A percentile compares a stretch with the other conserved stretches of the same genome.
phyloP scores from a whole-genome alignment of 768 basidiomycete species.

The Serendipita indica region DNA sequence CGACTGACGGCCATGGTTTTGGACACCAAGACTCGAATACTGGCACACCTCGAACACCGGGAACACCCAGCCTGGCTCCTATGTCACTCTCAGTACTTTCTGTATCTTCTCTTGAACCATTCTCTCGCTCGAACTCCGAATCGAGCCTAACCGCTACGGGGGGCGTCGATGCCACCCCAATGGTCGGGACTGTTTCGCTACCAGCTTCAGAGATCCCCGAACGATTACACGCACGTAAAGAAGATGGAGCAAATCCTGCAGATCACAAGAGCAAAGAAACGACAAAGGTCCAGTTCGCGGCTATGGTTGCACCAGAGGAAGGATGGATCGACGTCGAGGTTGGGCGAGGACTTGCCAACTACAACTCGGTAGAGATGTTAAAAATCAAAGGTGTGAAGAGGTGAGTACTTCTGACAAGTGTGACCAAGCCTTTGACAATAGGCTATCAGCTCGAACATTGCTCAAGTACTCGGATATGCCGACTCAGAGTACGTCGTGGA shows the following conservation, averaged over 20 bases:
- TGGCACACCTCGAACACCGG: slow-evolving; percentile 5
- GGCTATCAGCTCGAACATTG: slow-evolving; percentile 55
- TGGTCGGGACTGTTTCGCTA: not conserved
- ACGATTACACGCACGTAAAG: not conserved
- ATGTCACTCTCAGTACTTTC: not conserved
- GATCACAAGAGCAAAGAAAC: not conserved
- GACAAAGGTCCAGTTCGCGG: not conserved
- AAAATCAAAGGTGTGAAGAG: slow-evolving; percentile 84
- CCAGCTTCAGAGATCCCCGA: not conserved
- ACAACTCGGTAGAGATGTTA: slow-evolving; percentile 84
- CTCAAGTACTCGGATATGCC: slow-evolving; percentile 74
- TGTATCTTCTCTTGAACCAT: slow-evolving; percentile 5
- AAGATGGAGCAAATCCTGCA: not conserved
- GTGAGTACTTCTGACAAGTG: slow-evolving; percentile 31
- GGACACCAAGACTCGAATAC: slow-evolving; percentile 4
- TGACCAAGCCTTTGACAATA: not conserved
- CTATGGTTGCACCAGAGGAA: slow-evolving; percentile 24
- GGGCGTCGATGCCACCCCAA: not conserved
- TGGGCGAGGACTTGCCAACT: slow-evolving; percentile 88
- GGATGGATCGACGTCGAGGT: slow-evolving; percentile 73
- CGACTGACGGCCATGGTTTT: not conserved
- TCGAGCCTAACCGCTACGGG: slow-evolving; percentile 2
- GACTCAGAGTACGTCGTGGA: slow-evolving; percentile 97
- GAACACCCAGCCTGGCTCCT: not conserved
- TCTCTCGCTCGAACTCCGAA: slow-evolving; percentile 7